Evolutionary conservation across 2,329 filamentous ascomycete genomes (phyloP).

Genomic region (Clonostachys sp.): DNA sequence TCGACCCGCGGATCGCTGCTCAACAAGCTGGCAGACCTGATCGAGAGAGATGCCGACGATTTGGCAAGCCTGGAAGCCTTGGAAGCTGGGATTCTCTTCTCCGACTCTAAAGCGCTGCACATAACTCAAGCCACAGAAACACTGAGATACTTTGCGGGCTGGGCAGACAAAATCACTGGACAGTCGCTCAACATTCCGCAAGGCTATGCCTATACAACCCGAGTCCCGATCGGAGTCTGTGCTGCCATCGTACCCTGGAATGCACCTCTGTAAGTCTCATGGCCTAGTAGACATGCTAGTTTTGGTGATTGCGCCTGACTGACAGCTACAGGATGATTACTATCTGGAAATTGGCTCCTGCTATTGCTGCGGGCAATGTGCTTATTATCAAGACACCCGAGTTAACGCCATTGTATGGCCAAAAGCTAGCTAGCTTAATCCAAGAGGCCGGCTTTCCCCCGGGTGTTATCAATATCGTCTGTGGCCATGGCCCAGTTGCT

Average conservation of each 20-base stretch:
- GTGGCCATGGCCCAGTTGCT: conserved; percentile 52
- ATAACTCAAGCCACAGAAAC: conserved; percentile 35
- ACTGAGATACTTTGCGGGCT: conserved; percentile 13
- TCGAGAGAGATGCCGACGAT: conserved; percentile 55
- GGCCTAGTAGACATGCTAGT: not conserved
- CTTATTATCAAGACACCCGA: conserved; percentile 67
- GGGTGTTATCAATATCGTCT: conserved; percentile 67
- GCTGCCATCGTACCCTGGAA: conserved; percentile 49
- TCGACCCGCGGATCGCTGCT: conserved; percentile 66
- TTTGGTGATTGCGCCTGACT: not conserved
- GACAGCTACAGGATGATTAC: conserved; percentile 46
- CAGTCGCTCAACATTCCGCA: not conserved
- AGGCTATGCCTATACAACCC: conserved; percentile 38
- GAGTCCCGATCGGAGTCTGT: conserved; percentile 23
- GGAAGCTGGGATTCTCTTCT: conserved; percentile 72
- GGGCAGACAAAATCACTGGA: not conserved
- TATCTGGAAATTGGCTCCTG: conserved; percentile 47
- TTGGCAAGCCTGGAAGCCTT: conserved; percentile 63
- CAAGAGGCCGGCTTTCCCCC: conserved; percentile 67
- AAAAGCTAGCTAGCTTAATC: conserved; percentile 63
- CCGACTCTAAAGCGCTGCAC: conserved; percentile 62
- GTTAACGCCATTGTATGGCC: conserved; percentile 51
- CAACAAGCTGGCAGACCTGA: conserved; percentile 64
- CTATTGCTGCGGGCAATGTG: conserved; percentile 70
- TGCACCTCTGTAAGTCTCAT: conserved; percentile 38